Conservation (phyloP, 1,284 basidiomycete species). For the Erythrobasidium hasegawianum region DNA sequence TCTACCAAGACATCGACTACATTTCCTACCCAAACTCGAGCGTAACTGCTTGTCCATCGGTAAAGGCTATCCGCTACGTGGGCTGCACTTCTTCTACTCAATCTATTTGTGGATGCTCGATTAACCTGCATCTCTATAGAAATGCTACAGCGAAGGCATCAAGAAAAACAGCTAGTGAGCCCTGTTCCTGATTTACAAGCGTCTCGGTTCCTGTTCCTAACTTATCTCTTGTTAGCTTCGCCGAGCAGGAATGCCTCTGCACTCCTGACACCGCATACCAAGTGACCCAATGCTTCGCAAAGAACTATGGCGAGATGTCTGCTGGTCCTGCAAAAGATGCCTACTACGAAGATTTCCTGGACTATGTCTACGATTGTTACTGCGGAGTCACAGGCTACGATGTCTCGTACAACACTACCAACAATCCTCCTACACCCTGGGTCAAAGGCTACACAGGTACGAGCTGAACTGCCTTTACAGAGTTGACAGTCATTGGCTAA, state of each 20-base stretch:
- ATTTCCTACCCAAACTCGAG: constrained; percentile 11
- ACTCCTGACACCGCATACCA: constrained; percentile 18
- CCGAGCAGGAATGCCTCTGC: constrained; percentile 24
- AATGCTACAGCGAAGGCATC: constrained; percentile 17
- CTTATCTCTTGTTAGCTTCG: constrained; percentile 1
- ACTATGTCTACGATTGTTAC: constrained; percentile 28
- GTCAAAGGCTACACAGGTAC: constrained; percentile 3
- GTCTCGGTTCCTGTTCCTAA: not conserved
- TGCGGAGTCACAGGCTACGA: constrained; percentile 24
- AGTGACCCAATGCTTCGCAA: constrained; percentile 31
- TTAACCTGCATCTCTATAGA: not conserved
- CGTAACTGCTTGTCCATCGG: constrained; percentile 6
- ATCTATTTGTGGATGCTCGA: not conserved
- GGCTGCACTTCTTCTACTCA: not conserved
- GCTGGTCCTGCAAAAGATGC: constrained; percentile 11
- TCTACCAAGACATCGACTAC: constrained; percentile 30
- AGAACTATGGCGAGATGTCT: constrained; percentile 15
- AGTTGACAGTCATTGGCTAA: no score
- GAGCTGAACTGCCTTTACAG: no score
- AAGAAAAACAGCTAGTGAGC: constrained; percentile 19
- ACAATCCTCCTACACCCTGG: constrained; percentile 13
- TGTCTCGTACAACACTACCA: constrained; percentile 20
- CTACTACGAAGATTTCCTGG: constrained; percentile 21
- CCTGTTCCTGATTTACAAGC: not conserved
- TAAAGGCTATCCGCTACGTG: constrained; percentile 16